Evolutionary conservation across 2,329 filamentous ascomycete species (phyloP).

Genomic region (Botrytis cinerea): DNA sequence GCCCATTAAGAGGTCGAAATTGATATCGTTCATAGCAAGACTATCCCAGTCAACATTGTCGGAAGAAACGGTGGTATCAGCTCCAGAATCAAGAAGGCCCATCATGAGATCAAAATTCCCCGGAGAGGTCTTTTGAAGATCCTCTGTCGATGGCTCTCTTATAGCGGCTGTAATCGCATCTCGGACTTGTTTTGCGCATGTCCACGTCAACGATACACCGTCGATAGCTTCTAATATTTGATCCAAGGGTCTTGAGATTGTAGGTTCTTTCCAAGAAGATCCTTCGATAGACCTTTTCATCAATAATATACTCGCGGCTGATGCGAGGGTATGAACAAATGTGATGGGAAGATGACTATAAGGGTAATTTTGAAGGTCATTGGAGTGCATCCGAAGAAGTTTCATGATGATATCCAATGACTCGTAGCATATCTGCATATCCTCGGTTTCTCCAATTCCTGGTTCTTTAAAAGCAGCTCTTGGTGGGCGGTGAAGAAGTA

Average conservation of each 20-base stretch:
- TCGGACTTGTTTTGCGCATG: conserved; percentile 48
- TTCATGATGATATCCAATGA: conserved; percentile 50
- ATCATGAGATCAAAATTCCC: conserved; percentile 32
- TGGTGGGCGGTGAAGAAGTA: conserved; percentile 53
- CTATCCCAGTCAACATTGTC: conserved; percentile 26
- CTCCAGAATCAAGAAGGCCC: conserved; percentile 22
- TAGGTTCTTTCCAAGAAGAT: conserved; percentile 46
- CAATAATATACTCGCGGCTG: conserved; percentile 49
- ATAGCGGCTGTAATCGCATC: conserved; percentile 40
- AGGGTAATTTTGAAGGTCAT: conserved; percentile 44
- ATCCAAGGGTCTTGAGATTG: conserved; percentile 53
- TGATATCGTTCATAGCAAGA: conserved; percentile 20
- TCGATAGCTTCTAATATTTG: conserved; percentile 53
- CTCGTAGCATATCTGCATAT: conserved; percentile 53
- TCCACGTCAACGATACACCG: conserved; percentile 53
- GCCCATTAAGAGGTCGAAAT: conserved; percentile 25
- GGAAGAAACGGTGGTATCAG: neutral
- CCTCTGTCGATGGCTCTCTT: conserved; percentile 9
- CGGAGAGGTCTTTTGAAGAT: conserved; percentile 26
- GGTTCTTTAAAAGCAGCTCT: conserved; percentile 47
- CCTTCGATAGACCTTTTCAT: conserved; percentile 48
- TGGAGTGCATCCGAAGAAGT: conserved; percentile 48
- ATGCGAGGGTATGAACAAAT: conserved; percentile 53
- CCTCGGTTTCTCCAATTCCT: conserved; percentile 46
- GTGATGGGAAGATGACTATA: conserved; percentile 50